Evolutionary conservation across 164 flowering plant species (phyloP).

Genomic region (Vitis rupestris): DNA sequence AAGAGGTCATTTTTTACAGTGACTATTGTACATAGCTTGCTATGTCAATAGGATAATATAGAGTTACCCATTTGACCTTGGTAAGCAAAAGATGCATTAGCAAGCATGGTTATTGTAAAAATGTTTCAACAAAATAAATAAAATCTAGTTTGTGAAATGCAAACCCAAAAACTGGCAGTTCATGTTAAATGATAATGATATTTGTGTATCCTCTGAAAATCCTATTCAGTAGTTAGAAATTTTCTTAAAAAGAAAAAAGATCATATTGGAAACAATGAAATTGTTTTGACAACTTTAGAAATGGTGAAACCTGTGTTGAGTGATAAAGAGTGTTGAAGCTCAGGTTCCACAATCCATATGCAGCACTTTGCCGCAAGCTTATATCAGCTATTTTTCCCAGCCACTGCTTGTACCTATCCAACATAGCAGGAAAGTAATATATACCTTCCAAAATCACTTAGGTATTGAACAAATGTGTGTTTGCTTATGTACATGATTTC

Average conservation of each 20-base stretch:
- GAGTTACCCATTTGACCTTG: no score
- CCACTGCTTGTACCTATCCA: conserved; percentile 66
- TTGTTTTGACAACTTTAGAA: background rate
- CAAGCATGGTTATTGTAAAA: no score
- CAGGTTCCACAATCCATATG: conserved; percentile 81
- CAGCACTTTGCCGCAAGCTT: conserved; percentile 85
- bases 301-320: conserved; percentile 66
- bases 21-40: no score
- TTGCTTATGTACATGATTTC: background rate
- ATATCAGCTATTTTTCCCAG: conserved; percentile 74
- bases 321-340: conserved; percentile 90
- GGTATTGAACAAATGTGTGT: background rate
- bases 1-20: background rate
- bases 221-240: background rate
- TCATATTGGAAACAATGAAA: background rate
- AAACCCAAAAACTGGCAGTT: no score
- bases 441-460: background rate
- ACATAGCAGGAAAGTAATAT: conserved; percentile 10
- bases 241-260: background rate
- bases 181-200: no score
- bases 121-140: no score
- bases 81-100: no score
- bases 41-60: no score
- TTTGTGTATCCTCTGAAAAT: background rate
- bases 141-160: no score